These are phyloP conservation scores for Kodamaea derodonti DNA, from an alignment of 1,139 yeast species.

Conservation along the genomic window DNA sequence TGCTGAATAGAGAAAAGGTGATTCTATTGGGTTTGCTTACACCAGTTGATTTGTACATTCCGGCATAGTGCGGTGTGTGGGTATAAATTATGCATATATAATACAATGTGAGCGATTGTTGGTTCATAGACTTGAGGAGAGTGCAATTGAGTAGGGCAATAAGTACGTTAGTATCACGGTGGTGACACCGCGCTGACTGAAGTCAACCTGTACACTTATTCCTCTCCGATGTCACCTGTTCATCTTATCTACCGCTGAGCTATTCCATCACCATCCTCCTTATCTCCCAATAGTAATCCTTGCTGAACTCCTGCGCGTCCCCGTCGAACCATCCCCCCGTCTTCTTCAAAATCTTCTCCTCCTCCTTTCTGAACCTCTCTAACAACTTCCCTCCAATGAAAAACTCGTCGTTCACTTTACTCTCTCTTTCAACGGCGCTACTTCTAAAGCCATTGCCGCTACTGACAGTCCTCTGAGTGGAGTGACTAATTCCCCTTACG, in stretches of 20 bases:
- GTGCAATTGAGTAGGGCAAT: too few relatives aligned
- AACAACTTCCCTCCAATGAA: slow-evolving; percentile 35
- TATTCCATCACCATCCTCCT: slow-evolving; percentile 48
- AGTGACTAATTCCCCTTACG: slow-evolving; percentile 19
- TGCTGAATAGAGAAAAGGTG: too few relatives aligned
- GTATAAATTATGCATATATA: background rate
- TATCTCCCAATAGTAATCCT: slow-evolving; percentile 51
- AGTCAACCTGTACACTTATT: too few relatives aligned
- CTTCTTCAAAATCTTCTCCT: slow-evolving; percentile 45
- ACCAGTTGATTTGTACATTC: background rate
- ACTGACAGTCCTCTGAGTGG: slow-evolving; percentile 37
- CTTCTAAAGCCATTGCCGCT: slow-evolving; percentile 15
- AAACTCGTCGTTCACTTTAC: slow-evolving; percentile 30
- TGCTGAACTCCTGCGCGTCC: slow-evolving; percentile 30
- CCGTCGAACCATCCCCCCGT: slow-evolving; percentile 52
- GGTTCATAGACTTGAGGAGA: too few relatives aligned
- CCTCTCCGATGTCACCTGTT: too few relatives aligned
- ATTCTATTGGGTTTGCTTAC: too few relatives aligned
- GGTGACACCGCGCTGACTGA: too few relatives aligned
- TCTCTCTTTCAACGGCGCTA: background rate
- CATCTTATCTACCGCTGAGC: too few relatives aligned
- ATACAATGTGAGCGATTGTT: too few relatives aligned
- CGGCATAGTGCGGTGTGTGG: background rate
- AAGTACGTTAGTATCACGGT: too few relatives aligned
- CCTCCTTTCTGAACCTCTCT: slow-evolving; percentile 47